Percentiles rank a stretch among this genome's conserved stretches.
Conservation (phyloP, 2,329 filamentous ascomycete species). For the Hypoxylon sp. region DNA sequence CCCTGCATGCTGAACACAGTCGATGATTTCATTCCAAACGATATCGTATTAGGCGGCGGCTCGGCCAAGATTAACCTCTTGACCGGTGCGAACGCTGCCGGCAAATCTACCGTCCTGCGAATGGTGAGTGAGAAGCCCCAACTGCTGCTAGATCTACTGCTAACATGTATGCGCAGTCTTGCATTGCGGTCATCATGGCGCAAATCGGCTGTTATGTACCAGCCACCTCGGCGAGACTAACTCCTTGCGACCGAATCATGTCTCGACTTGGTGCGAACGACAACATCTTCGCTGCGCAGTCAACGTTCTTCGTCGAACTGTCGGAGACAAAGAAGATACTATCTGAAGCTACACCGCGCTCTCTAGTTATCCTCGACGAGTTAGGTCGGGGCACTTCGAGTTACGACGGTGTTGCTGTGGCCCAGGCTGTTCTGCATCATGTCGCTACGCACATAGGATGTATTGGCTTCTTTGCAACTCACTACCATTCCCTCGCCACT, state of each 20-base stretch:
- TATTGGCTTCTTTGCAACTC: slow-evolving; percentile 95
- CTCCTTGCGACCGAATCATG: slow-evolving; percentile 97
- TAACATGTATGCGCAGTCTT: slow-evolving; percentile 71
- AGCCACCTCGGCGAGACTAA: slow-evolving; percentile 82
- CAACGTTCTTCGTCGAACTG: slow-evolving; percentile 97
- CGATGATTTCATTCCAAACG: slow-evolving; percentile 96
- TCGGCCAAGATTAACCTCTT: slow-evolving; percentile 87
- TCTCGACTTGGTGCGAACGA: slow-evolving; percentile 96
- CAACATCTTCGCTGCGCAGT: slow-evolving; percentile 98
- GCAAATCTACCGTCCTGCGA: slow-evolving; percentile 94
- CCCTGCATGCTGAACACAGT: slow-evolving; percentile 93
- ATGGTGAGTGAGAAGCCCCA: slow-evolving; percentile 72
- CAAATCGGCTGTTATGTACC: slow-evolving; percentile 96
- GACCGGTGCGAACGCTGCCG: slow-evolving; percentile 95
- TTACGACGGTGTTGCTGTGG: slow-evolving; percentile 96
- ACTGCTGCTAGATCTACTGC: slow-evolving; percentile 15
- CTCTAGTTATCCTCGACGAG: slow-evolving; percentile 96
- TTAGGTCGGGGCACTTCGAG: slow-evolving; percentile 94
- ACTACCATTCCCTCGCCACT: slow-evolving; percentile 93
- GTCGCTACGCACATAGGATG: slow-evolving; percentile 93
- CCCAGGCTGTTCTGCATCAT: slow-evolving; percentile 96
- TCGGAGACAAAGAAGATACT: slow-evolving; percentile 99
- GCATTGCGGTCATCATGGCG: slow-evolving; percentile 95
- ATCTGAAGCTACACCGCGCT: slow-evolving; percentile 91
- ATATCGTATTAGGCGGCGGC: slow-evolving; percentile 86